Conservation (phyloP, 169 alveolate species). For the Eimeria tenella region DNA sequence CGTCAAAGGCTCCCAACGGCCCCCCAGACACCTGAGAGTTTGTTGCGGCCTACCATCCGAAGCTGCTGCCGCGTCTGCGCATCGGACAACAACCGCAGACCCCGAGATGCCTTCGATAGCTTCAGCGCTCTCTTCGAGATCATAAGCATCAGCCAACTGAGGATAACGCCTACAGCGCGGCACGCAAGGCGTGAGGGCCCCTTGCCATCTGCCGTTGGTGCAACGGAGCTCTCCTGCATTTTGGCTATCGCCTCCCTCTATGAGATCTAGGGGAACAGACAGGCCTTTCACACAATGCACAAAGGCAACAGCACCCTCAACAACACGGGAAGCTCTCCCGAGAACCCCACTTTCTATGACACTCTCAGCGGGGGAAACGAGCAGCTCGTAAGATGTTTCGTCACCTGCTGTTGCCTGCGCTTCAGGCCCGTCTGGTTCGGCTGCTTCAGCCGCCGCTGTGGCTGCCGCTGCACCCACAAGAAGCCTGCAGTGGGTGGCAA, state of each 20-base stretch:
- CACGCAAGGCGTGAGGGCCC: slow-evolving; percentile 65
- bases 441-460: slow-evolving; percentile 57
- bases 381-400: slow-evolving; percentile 40
- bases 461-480: slow-evolving; percentile 41
- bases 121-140: slow-evolving; percentile 30
- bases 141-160: slow-evolving; percentile 70
- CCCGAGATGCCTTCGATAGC: slow-evolving; percentile 71
- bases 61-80: slow-evolving; percentile 49
- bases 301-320: slow-evolving; percentile 60
- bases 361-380: neutral
- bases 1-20: slow-evolving; percentile 82
- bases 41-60: slow-evolving; percentile 52
- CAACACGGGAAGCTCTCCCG: neutral
- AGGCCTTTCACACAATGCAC: slow-evolving; percentile 68
- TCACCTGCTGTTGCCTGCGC: slow-evolving; percentile 45
- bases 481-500: slow-evolving; percentile 47
- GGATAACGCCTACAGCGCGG: slow-evolving; percentile 76
- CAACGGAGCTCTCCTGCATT: slow-evolving; percentile 50
- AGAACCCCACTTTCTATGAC: neutral
- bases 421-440: slow-evolving; percentile 55
- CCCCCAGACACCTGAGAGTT: slow-evolving; percentile 79
- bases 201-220: slow-evolving; percentile 55
- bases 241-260: slow-evolving; percentile 26
- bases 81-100: slow-evolving; percentile 27
- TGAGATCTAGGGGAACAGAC: slow-evolving; percentile 22